Evolutionary conservation across 768 basidiomycete genomes (phyloP).

Genomic region (Mycena belliarum): DNA sequence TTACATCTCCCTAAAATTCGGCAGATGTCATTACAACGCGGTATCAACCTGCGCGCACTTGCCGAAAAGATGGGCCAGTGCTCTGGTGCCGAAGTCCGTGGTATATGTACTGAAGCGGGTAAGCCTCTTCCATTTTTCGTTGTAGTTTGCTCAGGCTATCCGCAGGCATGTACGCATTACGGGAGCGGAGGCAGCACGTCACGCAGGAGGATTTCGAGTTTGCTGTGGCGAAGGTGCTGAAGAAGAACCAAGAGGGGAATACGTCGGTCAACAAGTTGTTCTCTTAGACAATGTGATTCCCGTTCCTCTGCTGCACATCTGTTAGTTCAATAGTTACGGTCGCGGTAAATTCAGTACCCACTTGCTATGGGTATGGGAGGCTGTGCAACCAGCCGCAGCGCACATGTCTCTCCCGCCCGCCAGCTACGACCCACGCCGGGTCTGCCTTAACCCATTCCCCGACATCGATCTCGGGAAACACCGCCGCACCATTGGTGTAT

Average conservation of each 20-base stretch:
- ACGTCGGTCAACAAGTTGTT: slow-evolving; percentile 95
- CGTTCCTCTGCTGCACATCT: background rate
- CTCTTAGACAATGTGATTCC: slow-evolving; percentile 47
- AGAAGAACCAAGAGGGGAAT: slow-evolving; percentile 96
- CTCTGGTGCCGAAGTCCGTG: slow-evolving; percentile 95
- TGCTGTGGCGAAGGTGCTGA: slow-evolving; percentile 94
- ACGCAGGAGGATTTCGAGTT: slow-evolving; percentile 99
- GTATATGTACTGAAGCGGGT: slow-evolving; percentile 98
- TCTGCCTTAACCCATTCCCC: slow-evolving; percentile 73
- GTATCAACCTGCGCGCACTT: slow-evolving; percentile 93
- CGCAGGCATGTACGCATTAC: slow-evolving; percentile 91
- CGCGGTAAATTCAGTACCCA: too few species aligned
- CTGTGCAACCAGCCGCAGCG: too few species aligned
- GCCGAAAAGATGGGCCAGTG: slow-evolving; percentile 99
- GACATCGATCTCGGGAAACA: slow-evolving; percentile 73
- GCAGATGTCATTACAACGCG: slow-evolving; percentile 96
- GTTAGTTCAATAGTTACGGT: too few species aligned
- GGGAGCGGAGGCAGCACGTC: slow-evolving; percentile 94
- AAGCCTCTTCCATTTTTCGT: slow-evolving; percentile 23
- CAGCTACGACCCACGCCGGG: slow-evolving; percentile 13
- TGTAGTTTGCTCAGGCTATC: background rate
- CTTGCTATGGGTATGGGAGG: too few species aligned
- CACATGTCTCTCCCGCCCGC: slow-evolving; percentile 10
- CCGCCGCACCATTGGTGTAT: slow-evolving; percentile 82
- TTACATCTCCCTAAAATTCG: background rate